Base-by-base conservation (phyloP, 805 yeast species). In the Zygotorulaspora chibaensis region DNA sequence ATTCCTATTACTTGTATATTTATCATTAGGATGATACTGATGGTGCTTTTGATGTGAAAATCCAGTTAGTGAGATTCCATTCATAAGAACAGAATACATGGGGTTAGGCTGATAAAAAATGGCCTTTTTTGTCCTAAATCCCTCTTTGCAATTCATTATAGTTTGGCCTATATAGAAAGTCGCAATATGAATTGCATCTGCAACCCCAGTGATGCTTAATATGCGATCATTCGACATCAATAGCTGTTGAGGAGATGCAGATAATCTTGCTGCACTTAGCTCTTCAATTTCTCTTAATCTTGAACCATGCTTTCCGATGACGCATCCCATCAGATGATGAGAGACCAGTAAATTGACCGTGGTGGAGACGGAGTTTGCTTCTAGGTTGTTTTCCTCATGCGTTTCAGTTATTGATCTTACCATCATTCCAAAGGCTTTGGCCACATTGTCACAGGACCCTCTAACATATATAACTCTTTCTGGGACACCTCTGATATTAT, bases 101-200 rank as follows among this genome's bases (percentile, higher is more conserved):
- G 60, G 56, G 26, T 58, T 61, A 9, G 68, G 68, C 39, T 60
- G 64, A 47, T 62, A 63, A 33, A 59, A 62, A 4, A 62, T 52
- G 12, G 65, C 50, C 35, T 56, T 60, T 56, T 81, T 81, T n/a
- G 74, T 67, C 56, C 77, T 75, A 52, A 77, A 74, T 12, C 71
- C 66, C 26, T 65, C 53, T 50, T 76, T 75, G 58, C 81, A 83
- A 52, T 80, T 83, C 42, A 80, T 60, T 44, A 83, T 72, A 2
- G 85, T 83, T 62, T 81, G 84, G 1, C 85, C 81, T 45, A 85
- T 74, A 60, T 83, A 84, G 64, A 83, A 86, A 0, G 81, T 72
- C 8, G 96, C 96, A 54, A 87, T 85, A 59, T 86, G 95, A 35
- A 88, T 77, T 1, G 96, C 89, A 67, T 87, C 95, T 1, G 89